These are phyloP conservation scores for Casuarina equisetifolia DNA, from an alignment of 306 rosid genomes.

Conservation along the genomic window DNA sequence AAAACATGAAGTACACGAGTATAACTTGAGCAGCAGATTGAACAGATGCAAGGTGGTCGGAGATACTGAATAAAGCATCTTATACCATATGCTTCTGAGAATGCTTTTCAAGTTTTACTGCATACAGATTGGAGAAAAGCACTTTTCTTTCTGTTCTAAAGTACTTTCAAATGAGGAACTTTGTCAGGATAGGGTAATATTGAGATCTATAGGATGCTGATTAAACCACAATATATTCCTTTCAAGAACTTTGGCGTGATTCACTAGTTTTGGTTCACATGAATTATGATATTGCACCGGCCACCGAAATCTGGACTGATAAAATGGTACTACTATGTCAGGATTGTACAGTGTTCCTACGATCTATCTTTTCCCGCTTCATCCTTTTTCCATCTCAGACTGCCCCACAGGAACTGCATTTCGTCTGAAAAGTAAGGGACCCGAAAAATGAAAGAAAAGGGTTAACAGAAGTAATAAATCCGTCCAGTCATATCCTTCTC, in stretches of 20 bases:
- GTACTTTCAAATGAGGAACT: constrained; percentile 23
- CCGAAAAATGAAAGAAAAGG: neutral
- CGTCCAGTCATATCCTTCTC: constrained; percentile 25
- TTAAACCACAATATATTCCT: no score
- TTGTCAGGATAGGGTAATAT: constrained; percentile 22
- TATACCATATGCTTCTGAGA: constrained; percentile 1
- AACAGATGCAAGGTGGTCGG: constrained; percentile 5
- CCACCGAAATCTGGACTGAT: neutral
- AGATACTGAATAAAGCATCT: constrained; percentile 4
- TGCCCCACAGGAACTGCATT: neutral
- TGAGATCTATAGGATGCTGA: neutral
- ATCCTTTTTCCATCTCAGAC: no score
- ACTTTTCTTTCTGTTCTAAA: constrained; percentile 26
- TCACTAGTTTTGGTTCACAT: neutral
- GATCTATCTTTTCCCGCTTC: neutral
- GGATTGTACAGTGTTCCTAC: neutral
- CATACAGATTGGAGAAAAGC: constrained; percentile 6
- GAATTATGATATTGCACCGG: neutral
- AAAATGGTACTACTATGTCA: neutral
- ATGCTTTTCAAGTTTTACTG: constrained; percentile 10
- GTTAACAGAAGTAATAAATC: neutral
- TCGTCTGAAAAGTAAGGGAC: neutral
- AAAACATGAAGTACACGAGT: no score
- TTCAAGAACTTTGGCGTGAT: neutral
- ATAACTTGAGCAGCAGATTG: constrained; percentile 5